Evolutionary conservation across 2,329 filamentous ascomycete species (phyloP), one percentile per base, ranked within the genome.

Genomic region (Cytospora chrysosperma): DNA sequence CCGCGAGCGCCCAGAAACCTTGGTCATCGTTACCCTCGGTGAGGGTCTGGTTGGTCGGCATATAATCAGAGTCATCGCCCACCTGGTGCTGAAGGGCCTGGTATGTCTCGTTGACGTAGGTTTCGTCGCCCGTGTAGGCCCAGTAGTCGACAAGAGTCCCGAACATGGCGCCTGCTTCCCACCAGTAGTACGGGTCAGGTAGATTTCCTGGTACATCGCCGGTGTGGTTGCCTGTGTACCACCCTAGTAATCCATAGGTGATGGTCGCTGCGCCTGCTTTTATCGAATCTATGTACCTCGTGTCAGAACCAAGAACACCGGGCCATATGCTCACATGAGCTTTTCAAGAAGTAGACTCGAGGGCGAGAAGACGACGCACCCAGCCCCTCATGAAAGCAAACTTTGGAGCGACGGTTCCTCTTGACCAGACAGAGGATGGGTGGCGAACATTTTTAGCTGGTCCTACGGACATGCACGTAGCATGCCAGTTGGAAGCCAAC

Each of bases 11-110:
- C 88, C 88, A 91, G 73, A 89, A 89, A 32, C 82, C 84, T 74
- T 91, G 88, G 27, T 91, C 88, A 66, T 91, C 88, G 72, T 90
- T 90, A 61, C 85, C 85, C 56, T 83, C 74, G 1, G 78, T 79
- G 7, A 76, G 74, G 0, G 82, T 83, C 61, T 81, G 78, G 72
- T 85, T 85, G 26, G 71, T 70, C 1, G 85, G 85, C 80, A 85
- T 84, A 72, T 82, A 87, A 69, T 86, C 80, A 54, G 79, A 70
- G 64, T 82, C 76, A 5, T 77, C 76, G 19, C 84, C 84, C 34
- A 79, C 76, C 71, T 87, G 85, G 66, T 78, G 81, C 47, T 81
- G 76, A 73, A 88, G 75, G 1, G 76, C 79, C 65, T 82, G 72
- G 58, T 79, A 85, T 6, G 83, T 74, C 28, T 82, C 72, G 24